Evolutionary conservation across 1,139 yeast species (phyloP).

Genomic region (Candida anutae): DNA sequence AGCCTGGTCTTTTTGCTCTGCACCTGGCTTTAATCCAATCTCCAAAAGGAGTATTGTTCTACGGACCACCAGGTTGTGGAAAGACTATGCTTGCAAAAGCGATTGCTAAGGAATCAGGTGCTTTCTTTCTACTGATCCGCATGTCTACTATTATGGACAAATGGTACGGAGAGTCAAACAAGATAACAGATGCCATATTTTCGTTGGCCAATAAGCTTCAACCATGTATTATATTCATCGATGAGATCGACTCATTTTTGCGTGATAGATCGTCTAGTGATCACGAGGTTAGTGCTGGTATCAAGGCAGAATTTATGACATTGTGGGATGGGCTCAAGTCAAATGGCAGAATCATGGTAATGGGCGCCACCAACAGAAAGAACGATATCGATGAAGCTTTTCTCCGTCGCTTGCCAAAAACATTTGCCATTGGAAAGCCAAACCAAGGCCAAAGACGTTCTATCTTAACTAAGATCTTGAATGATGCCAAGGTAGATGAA

Average conservation of each 20-base stretch:
- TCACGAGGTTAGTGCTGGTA: constrained; percentile 92
- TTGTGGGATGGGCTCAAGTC: constrained; percentile 89
- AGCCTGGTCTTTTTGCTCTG: constrained; percentile 53
- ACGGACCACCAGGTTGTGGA: constrained; percentile 98
- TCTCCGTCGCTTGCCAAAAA: constrained; percentile 86
- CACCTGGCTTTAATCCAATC: constrained; percentile 69
- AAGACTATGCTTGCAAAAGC: constrained; percentile 97
- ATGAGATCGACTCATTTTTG: constrained; percentile 91
- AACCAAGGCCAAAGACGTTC: constrained; percentile 57
- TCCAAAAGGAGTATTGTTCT: constrained; percentile 87
- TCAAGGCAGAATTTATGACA: constrained; percentile 97
- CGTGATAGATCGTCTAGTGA: constrained; percentile 80
- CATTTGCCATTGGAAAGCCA: constrained; percentile 77
- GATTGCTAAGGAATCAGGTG: constrained; percentile 85
- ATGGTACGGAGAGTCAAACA: constrained; percentile 97
- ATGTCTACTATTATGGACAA: constrained; percentile 96
- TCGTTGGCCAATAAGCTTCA: constrained; percentile 84
- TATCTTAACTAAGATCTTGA: constrained; percentile 59
- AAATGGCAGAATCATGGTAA: constrained; percentile 73
- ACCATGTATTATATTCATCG: constrained; percentile 93
- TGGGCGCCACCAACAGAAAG: constrained; percentile 94
- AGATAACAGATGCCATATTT: constrained; percentile 88
- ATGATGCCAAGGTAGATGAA: constrained; percentile 53
- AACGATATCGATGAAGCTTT: constrained; percentile 90
- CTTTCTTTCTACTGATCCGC: constrained; percentile 83